A percentile compares a stretch with the other conserved stretches of the same genome.
These are phyloP conservation scores for Casuarina equisetifolia DNA, from an alignment of 306 rosid species.

Conservation along the genomic window DNA sequence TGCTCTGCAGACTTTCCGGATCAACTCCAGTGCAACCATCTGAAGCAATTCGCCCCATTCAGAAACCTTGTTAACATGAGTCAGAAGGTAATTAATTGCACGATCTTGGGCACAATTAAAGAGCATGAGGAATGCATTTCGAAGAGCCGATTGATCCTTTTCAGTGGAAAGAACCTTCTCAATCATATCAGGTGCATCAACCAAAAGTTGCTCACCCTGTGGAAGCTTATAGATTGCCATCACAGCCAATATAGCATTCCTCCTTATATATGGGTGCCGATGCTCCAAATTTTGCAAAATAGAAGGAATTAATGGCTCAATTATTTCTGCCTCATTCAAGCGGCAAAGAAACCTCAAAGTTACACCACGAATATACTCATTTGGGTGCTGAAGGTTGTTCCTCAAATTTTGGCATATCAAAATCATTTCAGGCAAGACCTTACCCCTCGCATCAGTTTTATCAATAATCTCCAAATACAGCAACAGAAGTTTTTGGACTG, in stretches of 20 bases:
- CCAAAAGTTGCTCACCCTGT: slow-evolving; percentile 78
- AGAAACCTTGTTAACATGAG: slow-evolving; percentile 58
- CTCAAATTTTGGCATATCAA: slow-evolving; percentile 93
- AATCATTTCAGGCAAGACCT: slow-evolving; percentile 92
- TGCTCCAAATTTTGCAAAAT: slow-evolving; percentile 79
- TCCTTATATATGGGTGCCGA: slow-evolving; percentile 83
- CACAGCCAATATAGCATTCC: slow-evolving; percentile 78
- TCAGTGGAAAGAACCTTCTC: slow-evolving; percentile 72
- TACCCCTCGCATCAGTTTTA: slow-evolving; percentile 81
- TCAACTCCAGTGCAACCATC: slow-evolving; percentile 83
- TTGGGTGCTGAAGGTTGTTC: slow-evolving; percentile 84
- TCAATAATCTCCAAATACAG: slow-evolving; percentile 93
- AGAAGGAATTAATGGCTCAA: slow-evolving; percentile 89
- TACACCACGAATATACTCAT: slow-evolving; percentile 95
- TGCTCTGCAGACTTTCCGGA: slow-evolving; percentile 82
- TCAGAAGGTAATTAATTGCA: slow-evolving; percentile 68
- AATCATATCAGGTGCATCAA: slow-evolving; percentile 78
- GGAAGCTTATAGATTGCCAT: slow-evolving; percentile 88
- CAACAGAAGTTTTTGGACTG: slow-evolving; percentile 90
- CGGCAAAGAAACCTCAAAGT: slow-evolving; percentile 93
- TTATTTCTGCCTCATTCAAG: slow-evolving; percentile 75
- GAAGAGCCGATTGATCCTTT: slow-evolving; percentile 80
- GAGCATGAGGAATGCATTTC: slow-evolving; percentile 94
- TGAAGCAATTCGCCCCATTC: slow-evolving; percentile 96
- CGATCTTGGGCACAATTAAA: slow-evolving; percentile 87